Percentiles rank a stretch among this genome's conserved stretches.
These are phyloP conservation scores for Trichophyton benhamiae DNA, from an alignment of 2,329 filamentous ascomycete genomes.

Conservation along the genomic window DNA sequence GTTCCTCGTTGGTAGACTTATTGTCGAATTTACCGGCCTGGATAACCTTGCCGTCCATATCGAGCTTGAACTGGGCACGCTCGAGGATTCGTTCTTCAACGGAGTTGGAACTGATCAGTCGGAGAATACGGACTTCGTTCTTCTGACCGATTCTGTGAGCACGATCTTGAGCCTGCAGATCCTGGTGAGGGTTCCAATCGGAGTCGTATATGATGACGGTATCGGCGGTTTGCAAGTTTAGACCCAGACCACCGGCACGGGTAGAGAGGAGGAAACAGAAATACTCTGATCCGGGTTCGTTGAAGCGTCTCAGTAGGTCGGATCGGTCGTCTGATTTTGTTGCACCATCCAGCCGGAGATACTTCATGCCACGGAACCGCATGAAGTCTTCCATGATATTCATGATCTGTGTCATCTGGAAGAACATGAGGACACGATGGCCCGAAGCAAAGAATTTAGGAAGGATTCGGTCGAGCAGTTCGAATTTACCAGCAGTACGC, in stretches of 20 bases:
- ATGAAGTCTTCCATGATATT: conserved; percentile 99
- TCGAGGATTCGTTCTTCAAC: conserved; percentile 98
- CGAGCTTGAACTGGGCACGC: conserved; percentile 90
- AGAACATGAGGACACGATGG: conserved; percentile 98
- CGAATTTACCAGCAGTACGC: conserved; percentile 94
- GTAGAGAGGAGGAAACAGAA: conserved; percentile 99
- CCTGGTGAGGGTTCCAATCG: conserved; percentile 98
- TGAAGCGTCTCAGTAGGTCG: conserved; percentile 78
- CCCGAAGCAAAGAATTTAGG: conserved; percentile 86
- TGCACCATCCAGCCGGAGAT: conserved; percentile 86
- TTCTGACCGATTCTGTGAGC: conserved; percentile 99
- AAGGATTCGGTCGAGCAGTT: conserved; percentile 79
- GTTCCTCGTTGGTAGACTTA: conserved; percentile 96
- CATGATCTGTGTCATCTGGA: conserved; percentile 99
- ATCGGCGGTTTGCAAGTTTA: conserved; percentile 94
- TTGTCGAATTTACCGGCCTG: conserved; percentile 99
- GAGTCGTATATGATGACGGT: conserved; percentile 99
- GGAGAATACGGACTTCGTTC: conserved; percentile 94
- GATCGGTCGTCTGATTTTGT: conserved; percentile 97
- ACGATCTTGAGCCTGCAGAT: conserved; percentile 98
- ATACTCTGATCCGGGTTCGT: conserved; percentile 77
- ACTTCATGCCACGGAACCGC: conserved; percentile 68
- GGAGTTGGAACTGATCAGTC: conserved; percentile 90
- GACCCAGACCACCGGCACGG: conserved; percentile 90
- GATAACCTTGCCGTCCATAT: conserved; percentile 99